A percentile compares a stretch with the other conserved stretches of the same genome.
Conservation (phyloP, 2,329 filamentous ascomycete genomes). For the Westerdykella ornata region DNA sequence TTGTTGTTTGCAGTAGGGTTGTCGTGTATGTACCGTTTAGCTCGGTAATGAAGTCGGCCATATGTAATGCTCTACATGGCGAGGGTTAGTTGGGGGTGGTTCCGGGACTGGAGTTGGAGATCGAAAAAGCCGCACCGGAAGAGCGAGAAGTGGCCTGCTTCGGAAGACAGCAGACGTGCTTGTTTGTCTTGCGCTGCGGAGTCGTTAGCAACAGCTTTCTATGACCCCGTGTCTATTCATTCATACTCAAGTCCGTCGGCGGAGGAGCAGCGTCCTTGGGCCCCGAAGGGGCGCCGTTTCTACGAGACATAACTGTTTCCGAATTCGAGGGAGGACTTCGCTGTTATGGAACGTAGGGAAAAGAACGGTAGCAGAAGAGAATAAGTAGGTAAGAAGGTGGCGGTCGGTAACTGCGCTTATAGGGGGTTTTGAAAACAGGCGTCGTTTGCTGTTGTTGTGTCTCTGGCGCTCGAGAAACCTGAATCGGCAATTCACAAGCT, state of each 20-base stretch:
- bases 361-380: not conserved
- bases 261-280: conserved; percentile 34
- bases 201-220: conserved; percentile 7
- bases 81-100: conserved; percentile 5
- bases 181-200: conserved; percentile 63
- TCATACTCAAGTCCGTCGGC: conserved; percentile 42
- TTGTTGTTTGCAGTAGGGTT: not conserved
- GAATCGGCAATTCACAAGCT: not conserved
- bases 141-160: conserved; percentile 64
- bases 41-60: conserved; percentile 78
- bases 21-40: conserved; percentile 53
- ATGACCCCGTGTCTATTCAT: not conserved
- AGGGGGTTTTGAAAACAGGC: too few species aligned
- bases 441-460: not conserved
- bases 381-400: not conserved
- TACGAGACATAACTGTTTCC: conserved; percentile 53
- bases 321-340: not conserved
- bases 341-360: not conserved
- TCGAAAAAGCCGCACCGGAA: conserved; percentile 39
- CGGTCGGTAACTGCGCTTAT: not conserved
- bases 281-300: conserved; percentile 49
- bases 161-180: conserved; percentile 61
- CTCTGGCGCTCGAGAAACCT: not conserved
- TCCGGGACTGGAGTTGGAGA: too few species aligned
- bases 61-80: conserved; percentile 53